Evolutionary conservation across 2,329 filamentous ascomycete genomes (phyloP).

Genomic region (Verticillium longisporum): DNA sequence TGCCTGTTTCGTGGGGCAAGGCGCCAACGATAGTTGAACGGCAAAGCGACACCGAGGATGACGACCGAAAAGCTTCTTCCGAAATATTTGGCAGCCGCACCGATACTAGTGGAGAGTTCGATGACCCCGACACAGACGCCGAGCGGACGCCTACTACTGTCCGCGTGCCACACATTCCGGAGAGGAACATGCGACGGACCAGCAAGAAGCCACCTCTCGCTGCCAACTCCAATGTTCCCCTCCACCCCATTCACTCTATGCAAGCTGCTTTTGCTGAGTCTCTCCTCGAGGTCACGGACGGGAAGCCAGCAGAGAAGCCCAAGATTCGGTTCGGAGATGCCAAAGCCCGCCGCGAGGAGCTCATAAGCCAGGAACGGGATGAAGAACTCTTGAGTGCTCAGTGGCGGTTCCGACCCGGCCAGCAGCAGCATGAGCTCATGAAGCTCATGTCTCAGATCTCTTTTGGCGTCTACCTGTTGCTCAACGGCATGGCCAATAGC

Average conservation of each 20-base stretch:
- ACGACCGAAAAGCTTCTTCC: slow-evolving; percentile 1
- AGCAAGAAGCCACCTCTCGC: slow-evolving; percentile 5
- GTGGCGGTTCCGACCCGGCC: slow-evolving; percentile 71
- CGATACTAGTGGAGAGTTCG: background rate
- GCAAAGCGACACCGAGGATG: background rate
- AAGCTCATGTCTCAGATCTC: slow-evolving; percentile 90
- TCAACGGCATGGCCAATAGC: slow-evolving; percentile 81
- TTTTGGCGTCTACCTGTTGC: slow-evolving; percentile 84
- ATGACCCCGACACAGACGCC: slow-evolving; percentile 1
- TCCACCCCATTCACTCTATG: slow-evolving; percentile 69
- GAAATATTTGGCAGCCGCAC: background rate
- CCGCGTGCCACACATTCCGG: slow-evolving; percentile 7
- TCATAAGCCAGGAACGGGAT: slow-evolving; percentile 62
- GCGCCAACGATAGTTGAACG: background rate
- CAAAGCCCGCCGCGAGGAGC: slow-evolving; percentile 54
- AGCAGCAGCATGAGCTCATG: slow-evolving; percentile 78
- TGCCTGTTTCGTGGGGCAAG: background rate
- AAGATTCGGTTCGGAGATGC: slow-evolving; percentile 49
- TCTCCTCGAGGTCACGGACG: slow-evolving; percentile 61
- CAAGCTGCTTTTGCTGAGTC: slow-evolving; percentile 81
- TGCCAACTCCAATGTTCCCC: slow-evolving; percentile 21
- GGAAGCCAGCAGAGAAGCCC: slow-evolving; percentile 37
- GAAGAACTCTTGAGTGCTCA: slow-evolving; percentile 64
- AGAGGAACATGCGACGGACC: slow-evolving; percentile 6
- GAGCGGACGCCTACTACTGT: slow-evolving; percentile 10